phyloP scores from a whole-genome alignment of 208 protist genomes.

The Leishmania tropica region DNA sequence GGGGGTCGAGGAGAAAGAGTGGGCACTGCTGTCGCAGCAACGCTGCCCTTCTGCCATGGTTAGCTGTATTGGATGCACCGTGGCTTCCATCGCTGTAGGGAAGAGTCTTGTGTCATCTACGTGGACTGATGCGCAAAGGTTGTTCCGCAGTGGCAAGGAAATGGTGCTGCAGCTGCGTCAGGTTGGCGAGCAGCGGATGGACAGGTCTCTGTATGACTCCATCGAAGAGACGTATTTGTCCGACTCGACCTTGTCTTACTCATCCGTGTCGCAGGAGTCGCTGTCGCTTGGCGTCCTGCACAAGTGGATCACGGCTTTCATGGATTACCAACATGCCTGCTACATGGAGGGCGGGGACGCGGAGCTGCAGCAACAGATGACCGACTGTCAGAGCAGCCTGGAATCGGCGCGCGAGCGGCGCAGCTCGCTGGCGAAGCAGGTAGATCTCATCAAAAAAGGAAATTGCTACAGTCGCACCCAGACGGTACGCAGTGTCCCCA shows the following conservation, averaged over 20 bases:
- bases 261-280: constrained; percentile 23
- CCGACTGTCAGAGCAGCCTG: constrained; percentile 32
- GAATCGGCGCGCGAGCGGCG: constrained; percentile 30
- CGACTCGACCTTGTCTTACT: constrained; percentile 20
- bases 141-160: constrained; percentile 19
- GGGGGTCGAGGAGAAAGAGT: constrained; percentile 19
- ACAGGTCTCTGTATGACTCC: constrained; percentile 13
- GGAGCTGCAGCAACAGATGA: constrained; percentile 46
- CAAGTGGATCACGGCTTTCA: constrained; percentile 61
- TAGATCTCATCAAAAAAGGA: constrained; percentile 28
- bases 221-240: constrained; percentile 14
- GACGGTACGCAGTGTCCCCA: constrained; percentile 27
- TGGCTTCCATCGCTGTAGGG: constrained; percentile 18
- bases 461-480: constrained; percentile 31
- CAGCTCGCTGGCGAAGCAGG: constrained; percentile 31
- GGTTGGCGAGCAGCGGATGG: constrained; percentile 20
- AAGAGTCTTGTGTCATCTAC: constrained; percentile 18
- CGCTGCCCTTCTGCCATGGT: constrained; percentile 14
- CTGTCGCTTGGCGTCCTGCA: constrained; percentile 36
- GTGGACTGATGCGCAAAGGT: constrained; percentile 23
- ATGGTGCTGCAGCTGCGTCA: constrained; percentile 11
- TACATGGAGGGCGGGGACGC: constrained; percentile 37
- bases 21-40: constrained; percentile 16
- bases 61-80: constrained; percentile 24
- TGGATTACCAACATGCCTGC: constrained; percentile 44